Evolutionary conservation across 2,329 filamentous ascomycete species (phyloP).

Genomic region (Neonectria neomacrospora): DNA sequence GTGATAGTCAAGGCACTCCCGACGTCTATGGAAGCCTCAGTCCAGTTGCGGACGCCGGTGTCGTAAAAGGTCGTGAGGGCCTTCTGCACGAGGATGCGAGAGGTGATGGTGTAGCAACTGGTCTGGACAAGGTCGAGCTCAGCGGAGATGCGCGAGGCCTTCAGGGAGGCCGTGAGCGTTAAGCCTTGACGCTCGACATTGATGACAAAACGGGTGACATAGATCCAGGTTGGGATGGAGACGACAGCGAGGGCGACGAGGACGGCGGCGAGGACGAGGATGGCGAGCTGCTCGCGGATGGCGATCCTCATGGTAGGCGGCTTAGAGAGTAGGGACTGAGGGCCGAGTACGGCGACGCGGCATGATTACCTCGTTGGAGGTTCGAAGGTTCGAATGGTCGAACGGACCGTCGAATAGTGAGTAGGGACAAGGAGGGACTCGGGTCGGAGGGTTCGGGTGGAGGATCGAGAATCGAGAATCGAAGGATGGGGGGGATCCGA

Average conservation of each 20-base stretch:
- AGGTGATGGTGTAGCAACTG: conserved; percentile 76
- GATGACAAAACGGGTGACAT: conserved; percentile 65
- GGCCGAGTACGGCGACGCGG: conserved; percentile 40
- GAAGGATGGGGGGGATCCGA: background rate
- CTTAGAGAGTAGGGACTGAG: conserved; percentile 36
- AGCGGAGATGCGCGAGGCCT: conserved; percentile 82
- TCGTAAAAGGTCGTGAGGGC: conserved; percentile 64
- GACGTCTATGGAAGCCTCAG: conserved; percentile 70
- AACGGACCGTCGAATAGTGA: conserved; percentile 12
- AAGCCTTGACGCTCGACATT: conserved; percentile 70
- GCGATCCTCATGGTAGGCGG: conserved; percentile 77
- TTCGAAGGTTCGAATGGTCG: conserved; percentile 18
- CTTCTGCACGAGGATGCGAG: conserved; percentile 69
- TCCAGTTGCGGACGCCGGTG: conserved; percentile 67
- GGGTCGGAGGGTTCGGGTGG: background rate
- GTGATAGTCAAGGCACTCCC: conserved; percentile 74
- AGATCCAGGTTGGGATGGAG: conserved; percentile 78
- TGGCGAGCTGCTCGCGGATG: conserved; percentile 87
- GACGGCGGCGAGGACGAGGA: conserved; percentile 80
- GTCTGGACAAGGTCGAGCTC: conserved; percentile 84
- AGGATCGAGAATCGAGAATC: background rate
- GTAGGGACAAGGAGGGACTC: conserved; percentile 6
- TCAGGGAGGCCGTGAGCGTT: conserved; percentile 83
- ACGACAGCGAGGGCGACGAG: conserved; percentile 81
- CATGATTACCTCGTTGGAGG: conserved; percentile 40